phyloP scores from a whole-genome alignment of 2,329 filamentous ascomycete species.

The Ceratocystis papillata region DNA sequence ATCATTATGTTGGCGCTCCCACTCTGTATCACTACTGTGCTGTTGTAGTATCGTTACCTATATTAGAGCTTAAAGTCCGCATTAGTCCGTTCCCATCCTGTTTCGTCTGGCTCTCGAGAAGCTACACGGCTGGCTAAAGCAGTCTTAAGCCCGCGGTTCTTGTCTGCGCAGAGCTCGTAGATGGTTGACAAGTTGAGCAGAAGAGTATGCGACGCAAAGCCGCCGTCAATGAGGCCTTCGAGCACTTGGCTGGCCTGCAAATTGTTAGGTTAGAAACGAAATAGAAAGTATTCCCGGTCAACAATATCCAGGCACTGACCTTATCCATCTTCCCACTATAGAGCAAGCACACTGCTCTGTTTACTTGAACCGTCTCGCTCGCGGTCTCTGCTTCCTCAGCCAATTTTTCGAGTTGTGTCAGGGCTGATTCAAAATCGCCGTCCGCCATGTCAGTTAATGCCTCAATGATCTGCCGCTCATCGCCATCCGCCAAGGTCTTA shows the following conservation, averaged over 20 bases:
- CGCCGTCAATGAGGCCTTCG: slow-evolving; percentile 51
- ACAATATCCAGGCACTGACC: slow-evolving; percentile 35
- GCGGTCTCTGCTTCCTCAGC: slow-evolving; percentile 32
- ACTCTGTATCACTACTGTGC: too few species aligned
- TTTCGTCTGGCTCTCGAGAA: slow-evolving; percentile 41
- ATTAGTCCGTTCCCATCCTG: slow-evolving; percentile 60
- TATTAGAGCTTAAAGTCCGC: slow-evolving; percentile 63
- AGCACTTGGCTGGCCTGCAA: slow-evolving; percentile 53
- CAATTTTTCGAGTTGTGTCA: slow-evolving; percentile 49
- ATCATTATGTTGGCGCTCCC: too few species aligned
- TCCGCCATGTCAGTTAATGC: slow-evolving; percentile 72
- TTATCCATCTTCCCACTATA: slow-evolving; percentile 69
- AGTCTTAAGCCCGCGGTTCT: slow-evolving; percentile 57
- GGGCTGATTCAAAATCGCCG: slow-evolving; percentile 56
- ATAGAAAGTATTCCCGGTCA: background rate
- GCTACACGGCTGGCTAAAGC: slow-evolving; percentile 61
- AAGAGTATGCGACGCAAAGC: slow-evolving; percentile 62
- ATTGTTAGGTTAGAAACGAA: background rate
- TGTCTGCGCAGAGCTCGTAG: slow-evolving; percentile 83
- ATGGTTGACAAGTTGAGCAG: slow-evolving; percentile 85
- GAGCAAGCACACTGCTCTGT: slow-evolving; percentile 70
- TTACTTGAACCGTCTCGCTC: slow-evolving; percentile 66
- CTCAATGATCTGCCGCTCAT: slow-evolving; percentile 42
- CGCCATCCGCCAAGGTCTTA: slow-evolving; percentile 29
- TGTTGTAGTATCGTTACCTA: background rate